Evolutionary conservation across 1,284 basidiomycete species (phyloP).

Genomic region (Ceratobasidium sp.): DNA sequence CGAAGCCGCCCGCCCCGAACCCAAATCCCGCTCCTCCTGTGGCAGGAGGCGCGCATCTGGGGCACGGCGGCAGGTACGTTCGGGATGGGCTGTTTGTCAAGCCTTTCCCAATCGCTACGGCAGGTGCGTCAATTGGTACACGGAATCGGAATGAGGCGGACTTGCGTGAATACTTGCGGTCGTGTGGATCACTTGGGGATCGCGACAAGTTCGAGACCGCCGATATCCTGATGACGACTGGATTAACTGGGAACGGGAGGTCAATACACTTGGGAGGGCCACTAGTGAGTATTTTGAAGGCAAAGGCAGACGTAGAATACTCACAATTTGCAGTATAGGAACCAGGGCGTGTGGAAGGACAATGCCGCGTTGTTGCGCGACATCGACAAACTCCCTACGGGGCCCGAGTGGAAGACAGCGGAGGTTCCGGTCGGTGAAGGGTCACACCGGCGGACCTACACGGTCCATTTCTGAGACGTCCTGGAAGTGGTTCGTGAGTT

Average conservation of each 20-base stretch:
- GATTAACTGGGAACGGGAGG: neutral
- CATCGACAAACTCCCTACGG: neutral
- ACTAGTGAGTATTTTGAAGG: neutral
- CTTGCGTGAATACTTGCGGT: conserved; percentile 2
- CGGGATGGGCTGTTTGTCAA: conserved; percentile 18
- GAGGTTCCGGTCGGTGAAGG: conserved; percentile 5
- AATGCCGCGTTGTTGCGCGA: conserved; percentile 13
- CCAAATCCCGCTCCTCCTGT: neutral
- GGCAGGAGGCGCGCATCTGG: too few species aligned
- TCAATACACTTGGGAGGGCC: conserved; percentile 4
- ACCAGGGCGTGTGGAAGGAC: conserved; percentile 14
- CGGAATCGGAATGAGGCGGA: neutral
- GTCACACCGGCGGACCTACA: neutral
- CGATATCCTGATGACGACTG: conserved; percentile 38
- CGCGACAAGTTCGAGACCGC: conserved; percentile 19
- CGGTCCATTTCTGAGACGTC: conserved; percentile 15
- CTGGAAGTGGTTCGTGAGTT: conserved; percentile 7
- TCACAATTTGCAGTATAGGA: neutral
- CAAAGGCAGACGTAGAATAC: neutral
- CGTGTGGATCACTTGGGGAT: conserved; percentile 7
- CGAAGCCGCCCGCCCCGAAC: neutral
- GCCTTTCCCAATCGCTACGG: conserved; percentile 11
- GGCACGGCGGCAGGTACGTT: neutral
- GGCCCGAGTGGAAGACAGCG: conserved; percentile 14
- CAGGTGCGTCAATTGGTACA: conserved; percentile 25